Evolutionary conservation across 176 grass and related monocot species (phyloP), one percentile per base, ranked within the genome.

Genomic region (Oryza brachyantha): DNA sequence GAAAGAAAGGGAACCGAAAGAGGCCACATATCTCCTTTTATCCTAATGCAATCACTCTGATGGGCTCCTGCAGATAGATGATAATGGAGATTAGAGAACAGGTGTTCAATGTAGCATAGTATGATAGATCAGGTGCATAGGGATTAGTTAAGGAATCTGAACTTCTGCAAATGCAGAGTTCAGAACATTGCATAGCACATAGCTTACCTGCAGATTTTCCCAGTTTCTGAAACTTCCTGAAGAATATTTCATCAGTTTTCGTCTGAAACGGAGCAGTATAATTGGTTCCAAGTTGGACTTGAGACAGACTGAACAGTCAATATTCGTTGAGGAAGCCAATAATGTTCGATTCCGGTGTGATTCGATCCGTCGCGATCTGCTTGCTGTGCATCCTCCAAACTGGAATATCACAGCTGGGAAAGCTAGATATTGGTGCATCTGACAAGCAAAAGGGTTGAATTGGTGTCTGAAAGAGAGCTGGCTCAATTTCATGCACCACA

Each of bases 381-480:
- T 19, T 73, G 54, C 43, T 40, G 16, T 54, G 22, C 46, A 83
- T 67, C 19, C 58, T 66, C 42, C 42, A 29, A 41, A 42, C 25
- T 40, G 43, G 16, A 43, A 72, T 5, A 28, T 50, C 16, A 16
- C 17, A 75, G n/a, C 37, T 39, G 63, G 62, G 24, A 73, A 69
- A 19, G 52, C 14, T 13, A 42, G 66, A 81, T 81, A 38, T 43
- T 76, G 35, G 32, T 72, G 66, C 73, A 43, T 83, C n/a, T 45
- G 43, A 70, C 22, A 60, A 57, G 74, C 16, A 73, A 72, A 72
- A 78, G 66, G 59, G 86, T 73, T 83, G 86, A 83, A 73, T 48
- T 37, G 28, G 38, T 83, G 74, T 83, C 86, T 78, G 74, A 83
- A 83, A 35, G 16, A 72, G 72, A 67, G 68, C 74, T 61, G 45